Conservation (phyloP, 2,329 filamentous ascomycete genomes). For the Penicillium rolfsii region DNA sequence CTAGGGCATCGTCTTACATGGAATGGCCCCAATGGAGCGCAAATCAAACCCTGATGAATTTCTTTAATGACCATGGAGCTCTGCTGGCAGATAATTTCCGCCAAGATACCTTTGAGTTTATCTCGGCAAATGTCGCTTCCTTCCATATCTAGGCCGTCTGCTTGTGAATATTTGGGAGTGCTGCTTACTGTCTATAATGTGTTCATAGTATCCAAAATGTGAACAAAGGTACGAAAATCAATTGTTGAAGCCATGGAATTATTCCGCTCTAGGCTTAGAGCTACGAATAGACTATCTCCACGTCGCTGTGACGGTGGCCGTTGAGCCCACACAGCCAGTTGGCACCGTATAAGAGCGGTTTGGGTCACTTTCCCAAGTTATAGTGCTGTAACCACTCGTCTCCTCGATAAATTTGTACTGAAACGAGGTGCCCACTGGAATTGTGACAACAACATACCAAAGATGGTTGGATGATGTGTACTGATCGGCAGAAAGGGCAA, state of each 20-base stretch:
- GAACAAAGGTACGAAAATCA: neutral
- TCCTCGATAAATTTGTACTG: constrained; percentile 71
- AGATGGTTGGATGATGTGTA: constrained; percentile 65
- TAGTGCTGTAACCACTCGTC: constrained; percentile 53
- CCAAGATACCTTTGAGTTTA: constrained; percentile 47
- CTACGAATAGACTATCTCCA: constrained; percentile 38
- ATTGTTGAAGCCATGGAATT: neutral
- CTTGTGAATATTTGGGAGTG: neutral
- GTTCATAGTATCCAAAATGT: constrained; percentile 6
- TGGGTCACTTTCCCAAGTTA: constrained; percentile 65
- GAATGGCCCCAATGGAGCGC: constrained; percentile 61
- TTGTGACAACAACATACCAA: constrained; percentile 61
- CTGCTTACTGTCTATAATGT: constrained; percentile 6
- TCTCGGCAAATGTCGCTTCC: constrained; percentile 34
- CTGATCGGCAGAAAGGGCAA: constrained; percentile 60
- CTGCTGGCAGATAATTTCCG: constrained; percentile 57
- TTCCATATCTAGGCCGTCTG: constrained; percentile 30
- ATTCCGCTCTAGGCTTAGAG: neutral
- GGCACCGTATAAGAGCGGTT: constrained; percentile 49
- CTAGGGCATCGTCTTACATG: constrained; percentile 47
- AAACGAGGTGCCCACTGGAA: constrained; percentile 60
- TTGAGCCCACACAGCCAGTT: constrained; percentile 38
- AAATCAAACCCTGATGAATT: constrained; percentile 55
- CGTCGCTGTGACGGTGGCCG: constrained; percentile 41
- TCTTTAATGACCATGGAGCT: constrained; percentile 44